phyloP scores from a whole-genome alignment of 202 grass and related monocot genomes.

The Panicum virgatum region DNA sequence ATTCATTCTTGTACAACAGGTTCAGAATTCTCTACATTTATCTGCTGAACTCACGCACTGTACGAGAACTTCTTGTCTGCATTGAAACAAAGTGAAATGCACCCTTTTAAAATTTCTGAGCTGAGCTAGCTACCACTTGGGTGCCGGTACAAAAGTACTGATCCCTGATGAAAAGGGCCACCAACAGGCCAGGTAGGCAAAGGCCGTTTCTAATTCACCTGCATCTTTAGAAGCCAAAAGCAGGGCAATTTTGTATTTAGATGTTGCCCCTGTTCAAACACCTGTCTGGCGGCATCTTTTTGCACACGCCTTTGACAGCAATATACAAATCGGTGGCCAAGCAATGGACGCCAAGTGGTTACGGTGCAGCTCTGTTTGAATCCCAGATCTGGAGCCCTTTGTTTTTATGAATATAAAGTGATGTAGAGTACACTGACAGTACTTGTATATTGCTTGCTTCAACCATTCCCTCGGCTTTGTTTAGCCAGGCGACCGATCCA shows the following conservation, averaged over 20 bases:
- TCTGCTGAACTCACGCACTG: neutral
- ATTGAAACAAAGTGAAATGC: neutral
- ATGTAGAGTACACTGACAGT: neutral
- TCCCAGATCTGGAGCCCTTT: conserved; percentile 44
- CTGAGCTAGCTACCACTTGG: conserved; percentile 37
- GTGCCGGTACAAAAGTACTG: conserved; percentile 5
- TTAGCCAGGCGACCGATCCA: neutral
- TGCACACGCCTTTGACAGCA: conserved; percentile 34
- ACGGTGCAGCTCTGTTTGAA: conserved; percentile 41
- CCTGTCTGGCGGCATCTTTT: conserved; percentile 52
- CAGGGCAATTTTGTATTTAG: conserved; percentile 28
- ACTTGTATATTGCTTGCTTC: conserved; percentile 33
- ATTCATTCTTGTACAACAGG: neutral
- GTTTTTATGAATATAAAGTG: neutral
- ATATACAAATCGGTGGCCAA: conserved; percentile 19
- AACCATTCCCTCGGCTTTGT: conserved; percentile 16
- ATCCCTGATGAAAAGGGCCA: conserved; percentile 5
- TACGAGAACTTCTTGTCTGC: neutral
- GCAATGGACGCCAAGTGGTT: conserved; percentile 41
- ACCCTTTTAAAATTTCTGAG: neutral
- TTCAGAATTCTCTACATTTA: neutral
- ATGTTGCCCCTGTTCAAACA: conserved; percentile 48
- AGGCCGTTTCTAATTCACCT: conserved; percentile 22
- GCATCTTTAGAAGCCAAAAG: conserved; percentile 39
- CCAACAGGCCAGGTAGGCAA: conserved; percentile 47